Evolutionary conservation across 805 yeast genomes (phyloP).

Genomic region (Tetrapisispora taiwanensis): DNA sequence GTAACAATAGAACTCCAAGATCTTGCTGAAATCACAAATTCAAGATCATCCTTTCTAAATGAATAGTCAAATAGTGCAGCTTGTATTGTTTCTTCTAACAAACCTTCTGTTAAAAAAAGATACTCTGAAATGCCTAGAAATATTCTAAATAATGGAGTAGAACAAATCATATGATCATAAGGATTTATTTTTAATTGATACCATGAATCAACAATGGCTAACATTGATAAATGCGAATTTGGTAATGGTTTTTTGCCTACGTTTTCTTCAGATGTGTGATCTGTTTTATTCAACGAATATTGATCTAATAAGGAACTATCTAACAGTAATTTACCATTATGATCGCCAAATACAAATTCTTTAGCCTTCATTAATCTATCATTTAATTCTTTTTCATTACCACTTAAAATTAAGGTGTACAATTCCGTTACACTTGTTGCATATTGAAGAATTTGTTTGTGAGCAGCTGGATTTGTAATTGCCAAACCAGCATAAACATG

Average conservation of each 20-base stretch:
- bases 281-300: slow-evolving; percentile 63
- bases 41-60: slow-evolving; percentile 83
- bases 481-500: slow-evolving; percentile 98
- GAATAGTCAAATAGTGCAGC: slow-evolving; percentile 57
- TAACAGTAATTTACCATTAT: slow-evolving; percentile 48
- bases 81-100: slow-evolving; percentile 69
- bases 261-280: slow-evolving; percentile 15
- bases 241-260: slow-evolving; percentile 31
- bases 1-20: slow-evolving; percentile 75
- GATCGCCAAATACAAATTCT: slow-evolving; percentile 62
- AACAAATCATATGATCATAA: slow-evolving; percentile 92
- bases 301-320: slow-evolving; percentile 72
- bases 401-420: slow-evolving; percentile 72
- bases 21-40: slow-evolving; percentile 85
- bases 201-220: slow-evolving; percentile 95
- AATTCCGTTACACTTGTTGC: slow-evolving; percentile 75
- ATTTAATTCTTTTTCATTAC: slow-evolving; percentile 46
- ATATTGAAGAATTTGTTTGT: slow-evolving; percentile 81
- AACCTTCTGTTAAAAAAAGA: slow-evolving; percentile 71
- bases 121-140: slow-evolving; percentile 92
- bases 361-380: slow-evolving; percentile 57
- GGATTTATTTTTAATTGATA: slow-evolving; percentile 74
- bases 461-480: slow-evolving; percentile 91
- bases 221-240: slow-evolving; percentile 78
- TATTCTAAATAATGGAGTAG: slow-evolving; percentile 87